Percentiles rank a stretch among this genome's conserved stretches.
Conservation (phyloP, 2,329 filamentous ascomycete genomes). For the Ophiostoma sp. region DNA sequence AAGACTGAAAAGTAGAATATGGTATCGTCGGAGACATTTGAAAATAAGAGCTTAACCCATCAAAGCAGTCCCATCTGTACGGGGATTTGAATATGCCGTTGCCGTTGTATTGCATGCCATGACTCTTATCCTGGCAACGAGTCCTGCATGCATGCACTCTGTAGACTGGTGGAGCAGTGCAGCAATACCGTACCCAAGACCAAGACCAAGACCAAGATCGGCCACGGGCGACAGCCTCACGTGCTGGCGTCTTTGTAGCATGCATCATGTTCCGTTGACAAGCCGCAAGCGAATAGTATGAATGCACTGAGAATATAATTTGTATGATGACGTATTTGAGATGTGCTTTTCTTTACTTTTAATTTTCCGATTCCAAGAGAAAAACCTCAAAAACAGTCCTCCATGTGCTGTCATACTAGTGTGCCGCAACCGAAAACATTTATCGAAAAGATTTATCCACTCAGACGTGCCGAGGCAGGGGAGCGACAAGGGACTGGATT, state of each 20-base stretch:
- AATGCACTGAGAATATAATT: not conserved
- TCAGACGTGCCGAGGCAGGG: slow-evolving; percentile 6
- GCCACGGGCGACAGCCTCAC: not conserved
- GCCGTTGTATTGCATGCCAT: not conserved
- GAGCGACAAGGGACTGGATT: not conserved
- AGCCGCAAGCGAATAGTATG: not conserved
- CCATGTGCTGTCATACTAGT: no score
- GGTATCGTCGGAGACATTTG: not conserved
- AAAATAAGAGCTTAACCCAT: not conserved
- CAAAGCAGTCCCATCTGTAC: not conserved
- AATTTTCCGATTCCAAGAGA: not conserved
- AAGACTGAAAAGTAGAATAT: not conserved
- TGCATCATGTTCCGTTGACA: not conserved
- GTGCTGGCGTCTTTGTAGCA: not conserved
- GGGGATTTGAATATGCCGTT: not conserved
- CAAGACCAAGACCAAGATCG: not conserved
- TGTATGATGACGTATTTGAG: not conserved
- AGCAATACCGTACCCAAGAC: not conserved
- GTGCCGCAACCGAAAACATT: no score
- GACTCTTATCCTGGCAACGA: not conserved
- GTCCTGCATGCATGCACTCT: not conserved
- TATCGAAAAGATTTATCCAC: not conserved
- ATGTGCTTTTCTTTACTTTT: not conserved
- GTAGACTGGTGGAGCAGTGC: not conserved
- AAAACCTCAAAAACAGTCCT: no score